Conservation (phyloP, 441 rosid genomes). For the Hura crepitans region DNA sequence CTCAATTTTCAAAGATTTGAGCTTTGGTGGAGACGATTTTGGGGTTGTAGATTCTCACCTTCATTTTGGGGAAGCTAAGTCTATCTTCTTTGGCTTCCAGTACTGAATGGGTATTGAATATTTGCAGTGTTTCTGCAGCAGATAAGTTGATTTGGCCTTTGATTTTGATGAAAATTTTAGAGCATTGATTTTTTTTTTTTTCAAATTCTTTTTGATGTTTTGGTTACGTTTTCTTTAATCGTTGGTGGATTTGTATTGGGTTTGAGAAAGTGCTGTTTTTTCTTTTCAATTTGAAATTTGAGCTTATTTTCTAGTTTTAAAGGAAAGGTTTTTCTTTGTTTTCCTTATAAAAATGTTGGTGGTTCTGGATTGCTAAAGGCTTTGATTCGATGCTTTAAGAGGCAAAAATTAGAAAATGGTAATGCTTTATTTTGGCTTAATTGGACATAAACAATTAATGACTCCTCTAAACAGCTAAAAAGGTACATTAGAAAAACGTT, state of each 20-base stretch:
- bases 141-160: constrained; percentile 30
- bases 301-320: constrained; percentile 12
- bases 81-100: neutral
- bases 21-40: neutral
- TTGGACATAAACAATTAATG: constrained; percentile 5
- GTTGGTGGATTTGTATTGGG: constrained; percentile 15
- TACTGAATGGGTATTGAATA: neutral
- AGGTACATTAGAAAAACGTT: constrained; percentile 8
- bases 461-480: neutral
- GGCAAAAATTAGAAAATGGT: constrained; percentile 14
- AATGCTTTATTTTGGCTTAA: constrained; percentile 22
- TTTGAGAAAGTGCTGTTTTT: constrained; percentile 1
- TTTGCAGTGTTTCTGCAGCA: constrained; percentile 19
- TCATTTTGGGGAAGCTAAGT: constrained; percentile 15
- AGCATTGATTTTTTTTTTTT: neutral
- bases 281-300: constrained; percentile 6
- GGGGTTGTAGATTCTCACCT: constrained; percentile 29
- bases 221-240: neutral
- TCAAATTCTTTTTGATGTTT: neutral
- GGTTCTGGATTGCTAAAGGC: constrained; percentile 19
- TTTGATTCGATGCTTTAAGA: constrained; percentile 8
- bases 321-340: constrained; percentile 14
- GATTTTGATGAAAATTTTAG: neutral
- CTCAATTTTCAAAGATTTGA: neutral
- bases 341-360: constrained; percentile 10